Evolutionary conservation across 345 rosid species (phyloP), one percentile per base, ranked within the genome.

Genomic region (Eucalyptus microcorys): DNA sequence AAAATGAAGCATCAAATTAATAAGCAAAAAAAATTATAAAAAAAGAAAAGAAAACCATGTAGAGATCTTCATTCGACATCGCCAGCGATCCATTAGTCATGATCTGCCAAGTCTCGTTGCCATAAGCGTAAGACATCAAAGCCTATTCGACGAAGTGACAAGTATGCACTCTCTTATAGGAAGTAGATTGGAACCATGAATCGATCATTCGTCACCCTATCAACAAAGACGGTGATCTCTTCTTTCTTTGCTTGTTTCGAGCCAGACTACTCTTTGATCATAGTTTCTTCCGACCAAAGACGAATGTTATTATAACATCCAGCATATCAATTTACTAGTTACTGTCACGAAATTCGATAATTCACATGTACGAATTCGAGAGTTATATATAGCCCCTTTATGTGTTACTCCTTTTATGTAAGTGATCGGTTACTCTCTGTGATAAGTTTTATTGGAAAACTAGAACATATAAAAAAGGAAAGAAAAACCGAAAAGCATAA

Each of bases 361-460:
- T 55, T 22, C 3, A 55, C 0, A 2, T 0, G 6, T 55, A 24
- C 3, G 6, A 55, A 55, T 55, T 55, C 1, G 6, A 55, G 61
- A 55, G 61, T 24, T 24, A 55, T 55, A 24, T 24, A 24, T 55
- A 55, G 30, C 30, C 30, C 1, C 2, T 24, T 24, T 24, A 22
- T 55, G 27, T 55, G 61, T 24, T 55, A 10, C 61, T 24, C 30
- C 1, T 55, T 55, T 10, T 55, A 24, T 24, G 61, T 24, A 55
- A 4, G 27, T 24, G 61, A 55, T 4, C 6, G 0, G 30, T 55
- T 24, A 24, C 1, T 55, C 13, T 55, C 3, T 24, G 0, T 55
- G 12, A 9, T 22, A 55, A 8, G 61, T 55, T 55, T 55, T 22
- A 22, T 55, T 55, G 13, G 13, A 55, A 55, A 55, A 55, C 24